A percentile compares a stretch with the other conserved stretches of the same genome.
phyloP scores from a whole-genome alignment of 306 rosid species.

The Sesbania bispinosa region DNA sequence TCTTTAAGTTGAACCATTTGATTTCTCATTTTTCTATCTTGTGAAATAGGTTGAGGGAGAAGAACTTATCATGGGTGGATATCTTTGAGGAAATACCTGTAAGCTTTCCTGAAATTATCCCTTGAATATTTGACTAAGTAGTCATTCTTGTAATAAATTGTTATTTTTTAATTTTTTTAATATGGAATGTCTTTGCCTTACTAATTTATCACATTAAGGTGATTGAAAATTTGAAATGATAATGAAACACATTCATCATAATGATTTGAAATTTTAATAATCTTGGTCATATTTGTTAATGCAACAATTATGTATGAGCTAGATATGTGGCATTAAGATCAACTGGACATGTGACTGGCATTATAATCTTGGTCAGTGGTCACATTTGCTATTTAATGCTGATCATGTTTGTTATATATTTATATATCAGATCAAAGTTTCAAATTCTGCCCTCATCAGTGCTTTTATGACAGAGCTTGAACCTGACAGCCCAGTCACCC shows the following conservation, averaged over 20 bases:
- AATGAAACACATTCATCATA: background rate
- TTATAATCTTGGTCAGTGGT: background rate
- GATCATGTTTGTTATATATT: constrained; percentile 14
- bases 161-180: background rate
- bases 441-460: constrained; percentile 94
- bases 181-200: background rate
- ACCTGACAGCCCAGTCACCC: constrained; percentile 80
- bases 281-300: background rate
- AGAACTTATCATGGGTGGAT: constrained; percentile 91
- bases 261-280: background rate
- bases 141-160: background rate
- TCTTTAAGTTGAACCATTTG: constrained; percentile 12
- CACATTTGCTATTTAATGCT: constrained; percentile 5
- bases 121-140: background rate
- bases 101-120: constrained; percentile 31
- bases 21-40: constrained; percentile 31
- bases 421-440: constrained; percentile 75
- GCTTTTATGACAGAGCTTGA: constrained; percentile 96
- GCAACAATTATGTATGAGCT: background rate
- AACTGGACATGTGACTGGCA: background rate
- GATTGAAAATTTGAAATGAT: background rate
- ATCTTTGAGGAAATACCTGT: constrained; percentile 98
- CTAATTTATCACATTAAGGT: background rate
- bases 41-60: constrained; percentile 84
- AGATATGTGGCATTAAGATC: background rate